Evolutionary conservation across 2,329 filamentous ascomycete genomes (phyloP), one percentile per base, ranked within the genome.

Genomic region (Ophiostoma pallidulum): DNA sequence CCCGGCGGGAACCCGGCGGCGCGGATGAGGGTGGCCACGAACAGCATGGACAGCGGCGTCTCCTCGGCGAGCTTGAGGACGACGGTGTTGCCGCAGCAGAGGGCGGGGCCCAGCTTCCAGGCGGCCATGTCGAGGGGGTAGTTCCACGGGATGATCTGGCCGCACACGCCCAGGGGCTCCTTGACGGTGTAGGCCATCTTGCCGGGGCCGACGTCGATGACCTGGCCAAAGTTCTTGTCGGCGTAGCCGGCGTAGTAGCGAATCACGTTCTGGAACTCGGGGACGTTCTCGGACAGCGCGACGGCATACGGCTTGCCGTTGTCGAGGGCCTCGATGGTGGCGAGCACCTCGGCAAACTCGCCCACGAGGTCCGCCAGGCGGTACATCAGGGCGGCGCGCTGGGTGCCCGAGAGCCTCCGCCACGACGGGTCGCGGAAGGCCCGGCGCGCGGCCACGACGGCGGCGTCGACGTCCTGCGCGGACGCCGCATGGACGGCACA

Each of bases 191-290:
- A 91, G 3, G 83, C 84, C 53, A 90, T 74, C 65, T 89, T 90
- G 39, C 70, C 66, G 1, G 77, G 74, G 2, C 76, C 78, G 9
- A 82, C 83, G 56, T 84, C 80, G 55, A 90, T 86, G n/a, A 83
- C 82, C 60, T 86, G 78, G 28, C 86, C 85, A 51, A 82, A 80
- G 52, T 85, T 80, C 69, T 91, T 91, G 67, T 91, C 86, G 39
- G 84, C 82, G 62, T 77, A 90, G 48, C 86, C 86, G 37, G 80
- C 85, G 58, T 90, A 91, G 66, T 91, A 91, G 56, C 79, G 80
- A 46, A 81, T 67, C 12, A 82, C 64, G 22, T 64, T 62, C 26
- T 64, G 56, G 24, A 69, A 61, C 48, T 72, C 67, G 19, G 62
- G 58, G 8, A 89, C 64, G 61, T 88, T 83, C 45, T 79, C 79